Percentiles rank a stretch among this genome's conserved stretches.
phyloP scores from a whole-genome alignment of 306 rosid genomes.

The Pachyrhizus erosus region DNA sequence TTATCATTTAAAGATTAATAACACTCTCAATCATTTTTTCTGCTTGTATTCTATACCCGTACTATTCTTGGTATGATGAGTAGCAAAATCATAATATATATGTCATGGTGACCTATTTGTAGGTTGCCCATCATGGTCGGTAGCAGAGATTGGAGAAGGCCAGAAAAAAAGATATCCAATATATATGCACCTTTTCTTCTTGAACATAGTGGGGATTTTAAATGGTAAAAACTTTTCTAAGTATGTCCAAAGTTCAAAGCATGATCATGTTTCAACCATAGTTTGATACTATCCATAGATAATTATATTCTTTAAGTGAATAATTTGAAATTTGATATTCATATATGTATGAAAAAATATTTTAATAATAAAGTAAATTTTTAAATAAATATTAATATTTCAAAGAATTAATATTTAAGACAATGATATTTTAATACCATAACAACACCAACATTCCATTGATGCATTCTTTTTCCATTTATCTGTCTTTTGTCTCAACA shows the following conservation, averaged over 20 bases:
- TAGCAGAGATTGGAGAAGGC: conserved; percentile 11
- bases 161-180: background rate
- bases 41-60: background rate
- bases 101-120: background rate
- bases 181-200: too few species aligned
- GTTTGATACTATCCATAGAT: too few species aligned
- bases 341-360: too few species aligned
- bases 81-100: background rate
- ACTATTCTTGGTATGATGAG: background rate
- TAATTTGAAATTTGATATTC: background rate
- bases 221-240: background rate
- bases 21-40: background rate
- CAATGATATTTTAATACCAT: too few species aligned
- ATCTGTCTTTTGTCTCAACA: too few species aligned
- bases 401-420: too few species aligned
- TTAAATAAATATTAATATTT: too few species aligned
- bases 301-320: background rate
- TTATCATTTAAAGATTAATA: background rate
- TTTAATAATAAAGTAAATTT: too few species aligned
- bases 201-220: conserved; percentile 5
- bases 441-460: too few species aligned
- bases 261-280: background rate
- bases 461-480: too few species aligned
- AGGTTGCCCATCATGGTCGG: background rate
- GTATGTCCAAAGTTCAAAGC: background rate